Percentiles rank a stretch among this genome's conserved stretches.
phyloP scores from a whole-genome alignment of 2,329 filamentous ascomycete species.

The Xylaria sp. region DNA sequence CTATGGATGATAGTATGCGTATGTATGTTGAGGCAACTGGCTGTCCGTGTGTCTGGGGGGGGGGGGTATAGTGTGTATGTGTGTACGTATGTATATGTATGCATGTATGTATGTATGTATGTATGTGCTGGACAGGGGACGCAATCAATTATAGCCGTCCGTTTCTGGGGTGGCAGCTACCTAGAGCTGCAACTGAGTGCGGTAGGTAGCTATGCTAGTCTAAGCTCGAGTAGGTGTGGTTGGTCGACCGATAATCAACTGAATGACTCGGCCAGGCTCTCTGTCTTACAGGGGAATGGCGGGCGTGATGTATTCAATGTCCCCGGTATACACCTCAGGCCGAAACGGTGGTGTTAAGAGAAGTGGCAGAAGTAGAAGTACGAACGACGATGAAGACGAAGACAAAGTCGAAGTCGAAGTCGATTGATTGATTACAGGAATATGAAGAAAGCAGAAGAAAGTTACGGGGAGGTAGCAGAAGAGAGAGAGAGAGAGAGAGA shows the following conservation, averaged over 20 bases:
- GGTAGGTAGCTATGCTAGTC: conserved; percentile 8
- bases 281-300: conserved; percentile 9
- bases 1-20: background rate
- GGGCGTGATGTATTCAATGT: conserved; percentile 18
- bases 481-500: no score
- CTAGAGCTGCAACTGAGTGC: conserved; percentile 14
- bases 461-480: no score
- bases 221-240: conserved; percentile 15
- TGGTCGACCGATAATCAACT: conserved; percentile 37
- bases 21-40: background rate
- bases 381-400: background rate
- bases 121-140: conserved; percentile 13
- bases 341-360: conserved; percentile 1
- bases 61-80: background rate
- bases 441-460: conserved; percentile 13
- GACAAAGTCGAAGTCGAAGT: no score
- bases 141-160: conserved; percentile 21
- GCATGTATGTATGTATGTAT: conserved; percentile 1
- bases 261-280: conserved; percentile 36
- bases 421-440: conserved; percentile 2
- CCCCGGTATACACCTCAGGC: conserved; percentile 6
- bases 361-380: conserved; percentile 7
- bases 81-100: background rate
- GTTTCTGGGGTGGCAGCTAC: conserved; percentile 19
- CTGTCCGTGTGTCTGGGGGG: background rate